A percentile compares a stretch with the other conserved stretches of the same genome.
phyloP scores from a whole-genome alignment of 345 rosid species.

The Boechera divaricarpa region DNA sequence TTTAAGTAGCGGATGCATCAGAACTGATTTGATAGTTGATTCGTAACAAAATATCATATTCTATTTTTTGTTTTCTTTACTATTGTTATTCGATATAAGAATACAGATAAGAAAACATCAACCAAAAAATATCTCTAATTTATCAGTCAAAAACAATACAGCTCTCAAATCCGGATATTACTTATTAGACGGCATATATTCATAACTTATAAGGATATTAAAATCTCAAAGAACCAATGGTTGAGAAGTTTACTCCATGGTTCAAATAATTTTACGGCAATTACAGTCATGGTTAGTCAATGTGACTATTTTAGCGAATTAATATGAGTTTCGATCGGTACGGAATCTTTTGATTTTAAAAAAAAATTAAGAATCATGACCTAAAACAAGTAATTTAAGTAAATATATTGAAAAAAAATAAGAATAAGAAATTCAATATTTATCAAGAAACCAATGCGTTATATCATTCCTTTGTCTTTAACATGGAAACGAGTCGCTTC shows the following conservation, averaged over 20 bases:
- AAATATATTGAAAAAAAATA: too few species aligned
- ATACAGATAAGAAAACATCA: neutral
- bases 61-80: neutral
- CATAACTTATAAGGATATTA: neutral
- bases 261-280: too few species aligned
- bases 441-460: too few species aligned
- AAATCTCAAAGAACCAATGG: neutral
- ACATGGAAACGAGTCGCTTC: too few species aligned
- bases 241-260: neutral
- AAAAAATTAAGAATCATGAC: too few species aligned
- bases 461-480: too few species aligned
- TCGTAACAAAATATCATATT: slow-evolving; percentile 13
- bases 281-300: too few species aligned
- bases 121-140: neutral
- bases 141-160: slow-evolving; percentile 3
- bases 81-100: slow-evolving; percentile 19
- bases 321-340: too few species aligned
- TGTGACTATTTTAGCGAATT: too few species aligned
- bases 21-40: slow-evolving; percentile 34
- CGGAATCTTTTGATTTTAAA: too few species aligned
- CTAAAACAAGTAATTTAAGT: too few species aligned
- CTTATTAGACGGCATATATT: neutral
- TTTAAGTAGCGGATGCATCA: slow-evolving; percentile 27
- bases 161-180: neutral
- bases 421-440: too few species aligned